These are phyloP conservation scores for Clitopilus passeckerianus DNA, from an alignment of 768 basidiomycete genomes.

Conservation along the genomic window DNA sequence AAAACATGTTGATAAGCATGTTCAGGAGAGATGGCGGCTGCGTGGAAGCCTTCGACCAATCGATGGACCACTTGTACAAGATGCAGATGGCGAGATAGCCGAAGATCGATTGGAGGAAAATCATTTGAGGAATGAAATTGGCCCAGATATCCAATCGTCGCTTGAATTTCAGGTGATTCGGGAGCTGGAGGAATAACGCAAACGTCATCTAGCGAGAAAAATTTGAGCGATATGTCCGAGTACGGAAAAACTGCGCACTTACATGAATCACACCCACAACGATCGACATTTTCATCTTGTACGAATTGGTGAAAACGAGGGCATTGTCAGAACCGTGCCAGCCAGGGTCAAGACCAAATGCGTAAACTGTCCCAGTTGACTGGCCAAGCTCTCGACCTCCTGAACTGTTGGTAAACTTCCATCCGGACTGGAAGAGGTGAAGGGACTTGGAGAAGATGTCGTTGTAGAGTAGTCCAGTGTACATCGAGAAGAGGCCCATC, in stretches of 20 bases:
- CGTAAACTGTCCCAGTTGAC: conserved; percentile 71
- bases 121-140: conserved; percentile 95
- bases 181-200: conserved; percentile 91
- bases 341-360: conserved; percentile 89
- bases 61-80: conserved; percentile 94
- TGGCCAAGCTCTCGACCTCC: conserved; percentile 38
- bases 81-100: conserved; percentile 94
- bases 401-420: conserved; percentile 58
- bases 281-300: conserved; percentile 99
- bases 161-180: conserved; percentile 94
- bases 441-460: conserved; percentile 96
- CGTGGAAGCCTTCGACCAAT: conserved; percentile 72
- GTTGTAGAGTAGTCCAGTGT: conserved; percentile 97
- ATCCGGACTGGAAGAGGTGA: conserved; percentile 83
- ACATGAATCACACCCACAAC: conserved; percentile 96
- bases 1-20: conserved; percentile 96
- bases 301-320: conserved; percentile 94
- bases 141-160: conserved; percentile 82
- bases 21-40: conserved; percentile 87
- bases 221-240: conserved; percentile 6
- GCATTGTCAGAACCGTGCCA: conserved; percentile 94
- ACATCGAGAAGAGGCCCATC: conserved; percentile 97
- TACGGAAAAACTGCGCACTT: conserved; percentile 21
- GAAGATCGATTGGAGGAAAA: conserved; percentile 97
- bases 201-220: conserved; percentile 83